Evolutionary conservation across 2,329 filamentous ascomycete species (phyloP).

Genomic region (Pseudocercospora cruenta): DNA sequence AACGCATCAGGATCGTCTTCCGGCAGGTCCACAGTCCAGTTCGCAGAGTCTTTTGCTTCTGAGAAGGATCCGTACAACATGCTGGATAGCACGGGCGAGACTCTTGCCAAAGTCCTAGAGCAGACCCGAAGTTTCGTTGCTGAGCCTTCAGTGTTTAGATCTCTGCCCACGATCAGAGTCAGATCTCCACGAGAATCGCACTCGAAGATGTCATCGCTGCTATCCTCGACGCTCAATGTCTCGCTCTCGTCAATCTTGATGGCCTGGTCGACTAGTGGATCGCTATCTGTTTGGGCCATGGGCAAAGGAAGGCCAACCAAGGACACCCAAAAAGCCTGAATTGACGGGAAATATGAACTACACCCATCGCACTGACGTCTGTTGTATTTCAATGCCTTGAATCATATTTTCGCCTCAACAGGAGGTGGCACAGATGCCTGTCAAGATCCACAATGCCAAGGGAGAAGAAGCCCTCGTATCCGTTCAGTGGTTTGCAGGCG

Average conservation of each 20-base stretch:
- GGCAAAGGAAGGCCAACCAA: too few species aligned
- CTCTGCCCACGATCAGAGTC: neutral
- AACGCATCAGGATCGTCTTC: constrained; percentile 2
- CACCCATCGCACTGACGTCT: neutral
- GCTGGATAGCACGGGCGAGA: constrained; percentile 6
- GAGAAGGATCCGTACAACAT: constrained; percentile 4
- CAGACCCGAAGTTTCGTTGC: neutral
- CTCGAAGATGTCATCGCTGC: neutral
- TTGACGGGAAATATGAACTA: too few species aligned
- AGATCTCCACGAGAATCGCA: constrained; percentile 6
- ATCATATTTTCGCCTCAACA: neutral
- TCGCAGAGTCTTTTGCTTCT: neutral
- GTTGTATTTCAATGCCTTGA: neutral
- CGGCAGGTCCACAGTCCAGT: constrained; percentile 1
- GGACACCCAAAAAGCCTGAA: too few species aligned
- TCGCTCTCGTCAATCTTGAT: neutral
- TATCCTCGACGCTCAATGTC: neutral
- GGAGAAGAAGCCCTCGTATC: neutral
- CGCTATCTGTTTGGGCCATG: too few species aligned
- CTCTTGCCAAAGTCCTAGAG: constrained; percentile 6
- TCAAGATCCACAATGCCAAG: neutral
- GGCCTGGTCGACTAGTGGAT: neutral
- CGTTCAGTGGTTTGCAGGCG: too few species aligned
- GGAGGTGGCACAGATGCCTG: neutral
- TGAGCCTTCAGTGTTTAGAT: neutral